Conservation (phyloP, 2,329 filamentous ascomycete genomes). For the Colletotrichum echinochloae region DNA sequence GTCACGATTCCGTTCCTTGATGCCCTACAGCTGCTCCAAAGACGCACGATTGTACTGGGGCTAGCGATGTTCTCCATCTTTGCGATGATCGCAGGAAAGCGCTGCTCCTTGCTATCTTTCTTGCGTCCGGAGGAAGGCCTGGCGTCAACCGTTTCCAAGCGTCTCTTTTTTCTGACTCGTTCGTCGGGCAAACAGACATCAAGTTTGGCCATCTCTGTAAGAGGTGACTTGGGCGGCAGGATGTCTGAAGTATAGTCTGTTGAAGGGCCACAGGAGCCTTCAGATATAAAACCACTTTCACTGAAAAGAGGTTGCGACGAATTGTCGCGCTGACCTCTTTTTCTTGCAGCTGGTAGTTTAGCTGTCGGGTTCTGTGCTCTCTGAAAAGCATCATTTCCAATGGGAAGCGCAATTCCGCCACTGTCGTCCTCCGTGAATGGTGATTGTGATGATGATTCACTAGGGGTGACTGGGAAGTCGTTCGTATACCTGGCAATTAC, state of each 20-base stretch:
- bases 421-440: not conserved
- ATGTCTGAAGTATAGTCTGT: not conserved
- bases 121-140: not conserved
- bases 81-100: not conserved
- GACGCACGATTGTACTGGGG: not conserved
- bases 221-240: not conserved
- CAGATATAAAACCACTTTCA: not conserved
- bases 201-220: not conserved
- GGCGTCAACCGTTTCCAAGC: not conserved
- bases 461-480: not conserved
- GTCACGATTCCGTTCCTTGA: not conserved
- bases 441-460: not conserved
- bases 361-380: not conserved
- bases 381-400: not conserved
- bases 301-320: not conserved
- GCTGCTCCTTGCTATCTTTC: not conserved
- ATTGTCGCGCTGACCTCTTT: not conserved
- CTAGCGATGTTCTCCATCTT: constrained; percentile 6
- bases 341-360: not conserved
- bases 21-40: constrained; percentile 2
- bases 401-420: not conserved
- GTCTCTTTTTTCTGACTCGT: not conserved
- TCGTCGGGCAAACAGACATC: not conserved
- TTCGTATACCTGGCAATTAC: not conserved
- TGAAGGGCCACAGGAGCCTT: not conserved